These are phyloP conservation scores for Apium graveolens DNA, from an alignment of 129 eudicot genomes.

Conservation along the genomic window DNA sequence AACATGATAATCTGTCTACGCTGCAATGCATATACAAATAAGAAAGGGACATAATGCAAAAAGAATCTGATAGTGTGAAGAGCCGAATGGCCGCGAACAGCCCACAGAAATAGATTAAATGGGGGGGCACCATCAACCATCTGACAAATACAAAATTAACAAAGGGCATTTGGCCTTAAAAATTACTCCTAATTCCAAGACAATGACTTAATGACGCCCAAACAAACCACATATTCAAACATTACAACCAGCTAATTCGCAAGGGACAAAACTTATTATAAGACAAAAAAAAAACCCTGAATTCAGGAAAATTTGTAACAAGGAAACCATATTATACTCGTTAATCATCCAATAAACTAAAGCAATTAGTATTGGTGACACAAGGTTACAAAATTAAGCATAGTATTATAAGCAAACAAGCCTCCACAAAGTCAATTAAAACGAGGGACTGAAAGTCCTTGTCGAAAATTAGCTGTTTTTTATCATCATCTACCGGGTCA, in stretches of 20 bases:
- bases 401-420: not conserved
- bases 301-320: not conserved
- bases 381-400: slow-evolving; percentile 5
- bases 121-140: not conserved
- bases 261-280: not conserved
- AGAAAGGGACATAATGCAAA: not conserved
- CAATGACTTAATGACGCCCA: slow-evolving; percentile 7
- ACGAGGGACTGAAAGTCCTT: slow-evolving; percentile 8
- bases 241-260: slow-evolving; percentile 8
- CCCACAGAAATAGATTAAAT: not conserved
- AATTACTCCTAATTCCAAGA: slow-evolving; percentile 3
- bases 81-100: slow-evolving; percentile 10
- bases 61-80: not conserved
- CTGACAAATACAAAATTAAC: not conserved
- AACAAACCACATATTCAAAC: slow-evolving; percentile 10
- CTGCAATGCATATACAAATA: no score
- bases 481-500: slow-evolving; percentile 13
- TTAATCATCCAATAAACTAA: not conserved
- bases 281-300: not conserved
- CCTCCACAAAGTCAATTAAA: slow-evolving; percentile 14
- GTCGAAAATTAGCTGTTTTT: slow-evolving; percentile 18
- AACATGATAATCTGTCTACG: no score
- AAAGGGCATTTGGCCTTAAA: not conserved
- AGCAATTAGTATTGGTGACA: not conserved
- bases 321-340: not conserved